Conservation (phyloP, 192 early-diverging fungal genomes). For the Entomortierella parvispora region DNA sequence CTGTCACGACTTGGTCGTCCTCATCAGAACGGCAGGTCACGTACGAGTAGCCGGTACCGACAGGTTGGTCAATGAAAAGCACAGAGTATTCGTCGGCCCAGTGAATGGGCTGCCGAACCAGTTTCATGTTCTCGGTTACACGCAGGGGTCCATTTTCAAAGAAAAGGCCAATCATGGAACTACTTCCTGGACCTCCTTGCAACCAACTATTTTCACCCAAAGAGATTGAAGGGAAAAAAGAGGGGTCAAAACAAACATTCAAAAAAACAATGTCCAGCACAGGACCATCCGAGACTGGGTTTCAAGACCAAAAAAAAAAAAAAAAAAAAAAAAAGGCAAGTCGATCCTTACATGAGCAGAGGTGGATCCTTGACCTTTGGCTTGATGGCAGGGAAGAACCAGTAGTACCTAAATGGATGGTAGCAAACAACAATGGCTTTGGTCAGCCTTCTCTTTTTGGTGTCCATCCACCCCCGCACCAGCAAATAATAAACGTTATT, state of each 20-base stretch:
- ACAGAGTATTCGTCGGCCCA: constrained; percentile 81
- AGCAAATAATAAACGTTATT: background rate
- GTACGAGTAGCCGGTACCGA: constrained; percentile 71
- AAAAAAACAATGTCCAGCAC: background rate
- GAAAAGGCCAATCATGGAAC: constrained; percentile 83
- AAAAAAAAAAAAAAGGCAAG: background rate
- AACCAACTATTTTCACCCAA: constrained; percentile 79
- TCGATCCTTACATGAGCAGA: constrained; percentile 64
- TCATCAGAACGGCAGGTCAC: constrained; percentile 18
- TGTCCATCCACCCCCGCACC: too few relatives aligned
- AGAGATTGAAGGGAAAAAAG: background rate
- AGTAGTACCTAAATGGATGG: constrained; percentile 68
- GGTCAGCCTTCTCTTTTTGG: too few relatives aligned
- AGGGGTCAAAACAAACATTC: background rate
- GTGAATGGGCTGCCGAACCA: constrained; percentile 58
- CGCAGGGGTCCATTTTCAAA: constrained; percentile 77
- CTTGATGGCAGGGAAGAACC: constrained; percentile 82
- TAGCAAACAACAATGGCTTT: too few relatives aligned
- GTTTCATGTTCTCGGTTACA: constrained; percentile 62
- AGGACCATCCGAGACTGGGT: background rate
- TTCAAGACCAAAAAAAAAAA: too few relatives aligned
- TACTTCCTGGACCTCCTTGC: constrained; percentile 86
- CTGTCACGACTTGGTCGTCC: constrained; percentile 16
- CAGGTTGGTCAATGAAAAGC: constrained; percentile 86
- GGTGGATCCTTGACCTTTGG: constrained; percentile 69